phyloP scores from a whole-genome alignment of 345 rosid species.

The Melaleuca quinquenervia region DNA sequence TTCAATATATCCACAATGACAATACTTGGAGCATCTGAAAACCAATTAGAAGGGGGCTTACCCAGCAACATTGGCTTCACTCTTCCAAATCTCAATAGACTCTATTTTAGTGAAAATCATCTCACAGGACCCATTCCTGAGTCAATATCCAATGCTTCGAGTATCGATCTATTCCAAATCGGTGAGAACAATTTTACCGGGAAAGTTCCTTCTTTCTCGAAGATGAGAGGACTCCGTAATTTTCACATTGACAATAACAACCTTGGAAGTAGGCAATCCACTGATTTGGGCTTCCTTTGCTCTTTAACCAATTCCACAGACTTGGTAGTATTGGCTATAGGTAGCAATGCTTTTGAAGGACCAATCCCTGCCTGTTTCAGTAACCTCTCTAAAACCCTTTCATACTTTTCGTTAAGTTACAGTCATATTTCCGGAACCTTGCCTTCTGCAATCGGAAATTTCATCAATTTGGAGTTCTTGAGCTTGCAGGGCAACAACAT shows the following conservation, averaged over 20 bases:
- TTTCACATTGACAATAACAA: background rate
- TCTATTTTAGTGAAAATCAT: rapidly evolving
- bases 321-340: rapidly evolving
- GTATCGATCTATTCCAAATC: background rate
- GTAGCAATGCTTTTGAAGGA: background rate
- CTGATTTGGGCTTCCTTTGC: conserved; percentile 4
- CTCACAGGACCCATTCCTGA: background rate
- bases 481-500: background rate
- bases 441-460: conserved; percentile 1
- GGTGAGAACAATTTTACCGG: rapidly evolving
- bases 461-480: background rate
- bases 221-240: background rate
- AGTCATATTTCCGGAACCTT: conserved; percentile 1
- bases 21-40: rapidly evolving
- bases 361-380: background rate
- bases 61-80: background rate
- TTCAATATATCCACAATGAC: background rate
- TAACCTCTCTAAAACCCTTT: background rate
- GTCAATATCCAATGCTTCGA: background rate
- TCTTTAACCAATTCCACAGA: background rate
- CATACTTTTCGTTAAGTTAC: rapidly evolving
- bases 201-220: background rate
- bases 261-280: background rate
- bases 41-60: conserved; percentile 7
- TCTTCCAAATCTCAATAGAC: background rate